Evolutionary conservation across 2,329 filamentous ascomycete species (phyloP).

Genomic region (Aspergillus udagawae): DNA sequence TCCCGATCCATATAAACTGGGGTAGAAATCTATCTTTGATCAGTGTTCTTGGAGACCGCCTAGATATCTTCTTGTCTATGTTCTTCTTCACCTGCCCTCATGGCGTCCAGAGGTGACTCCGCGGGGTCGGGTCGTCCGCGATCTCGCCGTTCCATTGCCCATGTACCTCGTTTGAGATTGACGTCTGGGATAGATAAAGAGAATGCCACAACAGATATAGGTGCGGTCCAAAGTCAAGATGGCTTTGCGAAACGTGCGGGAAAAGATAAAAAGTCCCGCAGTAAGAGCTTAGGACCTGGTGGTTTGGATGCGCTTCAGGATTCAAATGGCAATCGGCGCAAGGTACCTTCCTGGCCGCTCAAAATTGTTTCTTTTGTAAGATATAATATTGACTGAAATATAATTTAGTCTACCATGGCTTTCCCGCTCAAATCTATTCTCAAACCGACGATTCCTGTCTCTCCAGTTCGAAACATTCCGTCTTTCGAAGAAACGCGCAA

Average conservation of each 20-base stretch:
- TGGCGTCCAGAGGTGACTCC: slow-evolving; percentile 35
- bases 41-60: not conserved
- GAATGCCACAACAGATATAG: slow-evolving; percentile 68
- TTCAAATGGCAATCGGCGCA: slow-evolving; percentile 70
- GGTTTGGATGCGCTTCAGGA: slow-evolving; percentile 78
- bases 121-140: slow-evolving; percentile 31
- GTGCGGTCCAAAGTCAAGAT: slow-evolving; percentile 36
- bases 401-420: slow-evolving; percentile 36
- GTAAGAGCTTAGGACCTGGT: slow-evolving; percentile 93
- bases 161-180: slow-evolving; percentile 51
- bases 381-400: slow-evolving; percentile 5
- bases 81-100: slow-evolving; percentile 11
- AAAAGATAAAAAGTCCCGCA: slow-evolving; percentile 67
- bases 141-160: slow-evolving; percentile 69
- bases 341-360: slow-evolving; percentile 50
- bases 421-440: slow-evolving; percentile 64
- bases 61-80: slow-evolving; percentile 11
- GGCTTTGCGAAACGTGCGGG: slow-evolving; percentile 34
- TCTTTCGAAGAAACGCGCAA: slow-evolving; percentile 52
- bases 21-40: not conserved
- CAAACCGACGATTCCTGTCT: slow-evolving; percentile 68
- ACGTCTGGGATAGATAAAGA: slow-evolving; percentile 62
- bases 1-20: not conserved
- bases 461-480: slow-evolving; percentile 64
- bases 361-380: not conserved